phyloP scores from a whole-genome alignment of 768 basidiomycete species.

The Leucocoprinus sp. region DNA sequence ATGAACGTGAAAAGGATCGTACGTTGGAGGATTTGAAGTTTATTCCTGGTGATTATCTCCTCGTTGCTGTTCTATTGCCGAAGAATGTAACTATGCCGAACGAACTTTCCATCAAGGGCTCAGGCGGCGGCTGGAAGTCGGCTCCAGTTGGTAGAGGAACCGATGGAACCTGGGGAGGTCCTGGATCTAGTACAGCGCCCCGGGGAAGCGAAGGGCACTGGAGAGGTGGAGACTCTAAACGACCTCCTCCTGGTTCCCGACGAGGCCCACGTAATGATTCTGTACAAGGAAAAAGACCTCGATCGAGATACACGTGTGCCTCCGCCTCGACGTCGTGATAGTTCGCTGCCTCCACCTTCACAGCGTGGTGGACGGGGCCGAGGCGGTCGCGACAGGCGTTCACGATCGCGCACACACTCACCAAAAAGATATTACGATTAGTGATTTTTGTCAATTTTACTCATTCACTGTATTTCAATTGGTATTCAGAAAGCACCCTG shows the following conservation, averaged over 20 bases:
- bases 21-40: conserved; percentile 76
- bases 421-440: conserved; percentile 6
- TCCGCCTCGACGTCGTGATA: conserved; percentile 34
- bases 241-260: conserved; percentile 32
- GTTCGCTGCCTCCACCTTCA: conserved; percentile 37
- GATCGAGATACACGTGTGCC: conserved; percentile 35
- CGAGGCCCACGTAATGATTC: conserved; percentile 36
- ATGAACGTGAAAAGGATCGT: conserved; percentile 46
- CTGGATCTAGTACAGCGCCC: conserved; percentile 23
- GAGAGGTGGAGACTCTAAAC: conserved; percentile 57
- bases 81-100: conserved; percentile 48
- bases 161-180: conserved; percentile 22
- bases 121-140: conserved; percentile 21
- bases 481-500: not conserved
- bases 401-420: conserved; percentile 32
- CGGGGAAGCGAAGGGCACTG: conserved; percentile 58
- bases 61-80: conserved; percentile 67
- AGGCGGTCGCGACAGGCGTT: conserved; percentile 32
- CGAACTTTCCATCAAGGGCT: conserved; percentile 48
- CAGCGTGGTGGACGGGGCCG: conserved; percentile 28
- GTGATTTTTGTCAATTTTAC: not conserved
- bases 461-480: not conserved
- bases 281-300: conserved; percentile 23
- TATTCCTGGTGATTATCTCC: conserved; percentile 73
- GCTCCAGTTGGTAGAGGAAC: conserved; percentile 14